A percentile compares a stretch with the other conserved stretches of the same genome.
These are phyloP conservation scores for Linum tenue DNA, from an alignment of 345 rosid genomes.

Conservation along the genomic window DNA sequence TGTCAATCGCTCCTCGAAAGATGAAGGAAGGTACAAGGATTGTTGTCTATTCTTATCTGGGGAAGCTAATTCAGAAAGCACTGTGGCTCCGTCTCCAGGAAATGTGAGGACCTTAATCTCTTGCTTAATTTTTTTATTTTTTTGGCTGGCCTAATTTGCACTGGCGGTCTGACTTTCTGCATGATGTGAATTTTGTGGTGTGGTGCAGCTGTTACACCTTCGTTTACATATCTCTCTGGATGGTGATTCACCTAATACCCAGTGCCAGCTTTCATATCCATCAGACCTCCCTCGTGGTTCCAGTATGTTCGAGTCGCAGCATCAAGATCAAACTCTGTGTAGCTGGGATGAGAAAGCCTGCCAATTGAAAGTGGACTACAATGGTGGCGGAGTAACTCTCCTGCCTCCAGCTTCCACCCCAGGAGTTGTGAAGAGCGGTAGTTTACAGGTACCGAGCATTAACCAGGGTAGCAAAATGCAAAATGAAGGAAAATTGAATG, in stretches of 20 bases:
- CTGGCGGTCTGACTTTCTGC: not conserved
- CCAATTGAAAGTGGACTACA: conserved; percentile 2
- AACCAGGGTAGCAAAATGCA: conserved; percentile 6
- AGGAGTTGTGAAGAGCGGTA: not conserved
- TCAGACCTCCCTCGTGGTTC: conserved; percentile 13
- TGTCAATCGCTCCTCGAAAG: not conserved
- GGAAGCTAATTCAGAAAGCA: conserved; percentile 26
- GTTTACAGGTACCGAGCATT: not conserved
- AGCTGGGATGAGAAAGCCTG: conserved; percentile 6
- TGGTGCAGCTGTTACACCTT: conserved; percentile 32
- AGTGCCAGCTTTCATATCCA: conserved; percentile 11
- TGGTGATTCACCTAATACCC: conserved; percentile 19
- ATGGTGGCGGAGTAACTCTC: not conserved
- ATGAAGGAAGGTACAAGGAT: conserved; percentile 14
- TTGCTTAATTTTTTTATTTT: not conserved
- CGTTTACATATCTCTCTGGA: conserved; percentile 30
- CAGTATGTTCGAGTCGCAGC: conserved; percentile 7
- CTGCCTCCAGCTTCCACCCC: not conserved
- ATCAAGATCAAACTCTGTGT: conserved; percentile 18
- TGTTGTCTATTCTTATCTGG: conserved; percentile 33
- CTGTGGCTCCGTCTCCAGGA: conserved; percentile 22
- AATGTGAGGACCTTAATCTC: conserved; percentile 23
- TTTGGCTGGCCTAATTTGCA: conserved; percentile 1
- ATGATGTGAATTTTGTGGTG: not conserved
- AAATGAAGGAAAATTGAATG: conserved; percentile 16